A percentile compares a stretch with the other conserved stretches of the same genome.
Conservation (phyloP, 495 filamentous ascomycete species). For the Pseudomonodictys pantanalensis region DNA sequence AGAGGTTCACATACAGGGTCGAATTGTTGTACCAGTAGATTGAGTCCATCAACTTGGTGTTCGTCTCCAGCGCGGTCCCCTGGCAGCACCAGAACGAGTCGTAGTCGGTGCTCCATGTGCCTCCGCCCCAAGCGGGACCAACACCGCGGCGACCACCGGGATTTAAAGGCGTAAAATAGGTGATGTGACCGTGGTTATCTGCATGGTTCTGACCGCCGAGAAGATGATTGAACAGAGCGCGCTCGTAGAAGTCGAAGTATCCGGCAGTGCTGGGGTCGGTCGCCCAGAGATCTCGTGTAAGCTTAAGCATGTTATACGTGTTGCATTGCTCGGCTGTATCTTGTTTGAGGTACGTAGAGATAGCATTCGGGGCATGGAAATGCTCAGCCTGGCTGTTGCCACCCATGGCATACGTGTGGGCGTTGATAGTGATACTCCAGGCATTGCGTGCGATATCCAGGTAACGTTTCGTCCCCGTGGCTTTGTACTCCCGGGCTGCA, state of each 20-base stretch:
- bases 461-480: constrained; percentile 38
- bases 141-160: constrained; percentile 36
- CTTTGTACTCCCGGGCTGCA: constrained; percentile 36
- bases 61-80: constrained; percentile 39
- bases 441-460: constrained; percentile 41
- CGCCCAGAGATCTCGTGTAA: constrained; percentile 43
- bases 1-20: constrained; percentile 41
- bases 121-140: constrained; percentile 37
- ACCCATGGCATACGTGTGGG: constrained; percentile 44
- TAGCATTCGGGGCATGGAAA: constrained; percentile 40
- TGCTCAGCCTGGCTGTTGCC: constrained; percentile 46
- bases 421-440: constrained; percentile 39
- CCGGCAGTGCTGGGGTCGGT: constrained; percentile 32
- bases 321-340: constrained; percentile 45
- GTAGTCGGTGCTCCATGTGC: constrained; percentile 39
- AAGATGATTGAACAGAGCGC: constrained; percentile 42
- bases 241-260: constrained; percentile 47
- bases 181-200: constrained; percentile 41
- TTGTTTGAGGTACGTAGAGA: constrained; percentile 34
- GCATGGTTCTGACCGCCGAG: constrained; percentile 40
- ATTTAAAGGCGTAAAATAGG: constrained; percentile 43
- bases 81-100: constrained; percentile 42
- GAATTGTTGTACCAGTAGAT: constrained; percentile 38
- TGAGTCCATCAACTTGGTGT: constrained; percentile 40
- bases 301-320: constrained; percentile 45